A percentile compares a stretch with the other conserved stretches of the same genome.
Evolutionary conservation across 2,329 filamentous ascomycete genomes (phyloP).

Genomic region (Aspergillus fijiensis): DNA sequence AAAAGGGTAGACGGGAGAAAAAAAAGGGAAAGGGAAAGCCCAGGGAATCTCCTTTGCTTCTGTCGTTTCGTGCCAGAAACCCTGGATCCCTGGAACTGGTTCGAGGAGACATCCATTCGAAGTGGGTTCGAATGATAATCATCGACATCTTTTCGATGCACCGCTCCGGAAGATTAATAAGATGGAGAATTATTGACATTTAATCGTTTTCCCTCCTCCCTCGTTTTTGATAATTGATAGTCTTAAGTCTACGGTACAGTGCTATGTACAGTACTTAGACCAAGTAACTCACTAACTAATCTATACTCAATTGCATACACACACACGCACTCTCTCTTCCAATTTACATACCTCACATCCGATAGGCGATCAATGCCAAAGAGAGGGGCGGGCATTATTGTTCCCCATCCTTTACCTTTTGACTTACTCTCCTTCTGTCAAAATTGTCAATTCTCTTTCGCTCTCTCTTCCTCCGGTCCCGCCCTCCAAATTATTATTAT

Average conservation of each 20-base stretch:
- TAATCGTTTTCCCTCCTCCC: not conserved
- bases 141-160: not conserved
- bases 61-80: not conserved
- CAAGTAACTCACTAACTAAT: no score
- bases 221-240: not conserved
- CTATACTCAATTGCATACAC: not conserved
- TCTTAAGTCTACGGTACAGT: not conserved
- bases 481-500: not conserved
- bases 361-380: not conserved
- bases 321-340: not conserved
- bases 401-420: not conserved
- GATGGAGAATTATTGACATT: not conserved
- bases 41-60: not conserved
- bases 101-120: not conserved
- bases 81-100: conserved; percentile 6
- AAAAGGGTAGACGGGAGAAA: not conserved
- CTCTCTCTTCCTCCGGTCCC: conserved; percentile 1
- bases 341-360: not conserved
- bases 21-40: not conserved
- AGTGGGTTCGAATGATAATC: not conserved
- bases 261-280: no score
- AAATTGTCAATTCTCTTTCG: not conserved
- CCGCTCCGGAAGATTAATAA: not conserved
- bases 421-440: no score
- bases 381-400: not conserved